These are phyloP conservation scores for Fusarium pseudocircinatum DNA, from an alignment of 2,329 filamentous ascomycete genomes.

Conservation along the genomic window DNA sequence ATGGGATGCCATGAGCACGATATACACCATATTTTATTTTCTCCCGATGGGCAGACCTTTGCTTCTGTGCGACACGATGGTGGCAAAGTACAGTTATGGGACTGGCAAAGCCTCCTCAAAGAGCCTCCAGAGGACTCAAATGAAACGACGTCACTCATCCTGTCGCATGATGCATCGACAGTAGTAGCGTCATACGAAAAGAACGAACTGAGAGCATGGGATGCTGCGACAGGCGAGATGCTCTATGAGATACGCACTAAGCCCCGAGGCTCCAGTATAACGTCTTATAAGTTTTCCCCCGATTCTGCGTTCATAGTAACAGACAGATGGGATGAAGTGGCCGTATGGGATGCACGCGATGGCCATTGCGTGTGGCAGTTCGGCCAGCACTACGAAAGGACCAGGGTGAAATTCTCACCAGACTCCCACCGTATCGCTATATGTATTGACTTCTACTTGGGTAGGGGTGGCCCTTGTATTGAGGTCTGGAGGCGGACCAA, in stretches of 20 bases:
- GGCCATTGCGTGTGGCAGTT: neutral
- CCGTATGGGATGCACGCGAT: neutral
- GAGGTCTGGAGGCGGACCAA: neutral
- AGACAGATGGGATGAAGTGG: neutral
- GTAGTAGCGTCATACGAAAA: too few species aligned
- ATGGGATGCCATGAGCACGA: fast-evolving
- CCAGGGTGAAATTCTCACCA: neutral
- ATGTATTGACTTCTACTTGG: fast-evolving
- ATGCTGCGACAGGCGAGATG: neutral
- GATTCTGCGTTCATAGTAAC: neutral
- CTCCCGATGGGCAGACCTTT: neutral
- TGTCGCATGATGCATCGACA: neutral
- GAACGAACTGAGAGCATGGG: neutral
- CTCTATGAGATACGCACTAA: fast-evolving
- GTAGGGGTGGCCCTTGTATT: neutral
- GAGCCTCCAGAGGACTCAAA: fast-evolving
- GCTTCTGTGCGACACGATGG: fast-evolving
- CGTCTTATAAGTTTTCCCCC: neutral
- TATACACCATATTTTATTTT: neutral
- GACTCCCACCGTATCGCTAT: neutral
- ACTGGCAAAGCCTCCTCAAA: neutral
- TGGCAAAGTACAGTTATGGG: neutral
- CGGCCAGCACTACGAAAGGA: fast-evolving
- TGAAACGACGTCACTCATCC: fast-evolving
- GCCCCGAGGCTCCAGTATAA: fast-evolving